phyloP scores from a whole-genome alignment of 2,329 filamentous ascomycete genomes.

The Boeremia exigua region DNA sequence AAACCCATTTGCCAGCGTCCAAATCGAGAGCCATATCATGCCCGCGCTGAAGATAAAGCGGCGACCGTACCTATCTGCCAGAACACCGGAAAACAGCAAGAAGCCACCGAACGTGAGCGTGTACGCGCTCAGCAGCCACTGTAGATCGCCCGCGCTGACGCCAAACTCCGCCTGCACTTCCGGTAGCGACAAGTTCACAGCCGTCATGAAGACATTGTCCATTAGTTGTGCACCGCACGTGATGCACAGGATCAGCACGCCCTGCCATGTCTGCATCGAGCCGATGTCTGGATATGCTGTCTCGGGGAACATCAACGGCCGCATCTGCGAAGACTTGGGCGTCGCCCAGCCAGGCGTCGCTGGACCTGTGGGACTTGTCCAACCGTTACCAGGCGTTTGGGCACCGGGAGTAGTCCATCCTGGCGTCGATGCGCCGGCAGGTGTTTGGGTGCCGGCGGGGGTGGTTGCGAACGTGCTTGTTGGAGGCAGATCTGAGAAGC shows the following conservation, averaged over 20 bases:
- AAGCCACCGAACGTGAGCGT: slow-evolving; percentile 14
- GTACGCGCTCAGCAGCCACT: slow-evolving; percentile 14
- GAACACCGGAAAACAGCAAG: slow-evolving; percentile 10
- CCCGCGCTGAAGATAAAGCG: slow-evolving; percentile 9
- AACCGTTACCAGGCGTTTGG: slow-evolving; percentile 8
- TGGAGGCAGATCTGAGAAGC: slow-evolving; percentile 5
- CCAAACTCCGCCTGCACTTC: slow-evolving; percentile 14
- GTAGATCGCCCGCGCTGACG: slow-evolving; percentile 8
- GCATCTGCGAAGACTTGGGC: slow-evolving; percentile 12
- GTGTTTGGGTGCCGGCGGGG: slow-evolving; percentile 11
- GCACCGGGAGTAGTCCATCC: slow-evolving; percentile 15
- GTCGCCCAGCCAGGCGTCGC: slow-evolving; percentile 16
- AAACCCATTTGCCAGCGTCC: slow-evolving; percentile 14
- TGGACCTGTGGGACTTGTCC: slow-evolving; percentile 11
- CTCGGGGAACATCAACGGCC: slow-evolving; percentile 14
- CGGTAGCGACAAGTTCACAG: slow-evolving; percentile 13
- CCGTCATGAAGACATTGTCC: slow-evolving; percentile 16
- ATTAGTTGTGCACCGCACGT: slow-evolving; percentile 13
- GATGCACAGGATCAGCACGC: slow-evolving; percentile 3
- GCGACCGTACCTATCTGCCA: slow-evolving; percentile 8
- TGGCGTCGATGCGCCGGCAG: slow-evolving; percentile 10
- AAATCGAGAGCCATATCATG: slow-evolving; percentile 12
- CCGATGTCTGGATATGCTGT: slow-evolving; percentile 12
- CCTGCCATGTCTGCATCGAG: slow-evolving; percentile 14
- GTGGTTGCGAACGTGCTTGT: slow-evolving; percentile 3